Conservation (phyloP, 1,139 yeast genomes). For the Hyphopichia pseudoburtonii region DNA sequence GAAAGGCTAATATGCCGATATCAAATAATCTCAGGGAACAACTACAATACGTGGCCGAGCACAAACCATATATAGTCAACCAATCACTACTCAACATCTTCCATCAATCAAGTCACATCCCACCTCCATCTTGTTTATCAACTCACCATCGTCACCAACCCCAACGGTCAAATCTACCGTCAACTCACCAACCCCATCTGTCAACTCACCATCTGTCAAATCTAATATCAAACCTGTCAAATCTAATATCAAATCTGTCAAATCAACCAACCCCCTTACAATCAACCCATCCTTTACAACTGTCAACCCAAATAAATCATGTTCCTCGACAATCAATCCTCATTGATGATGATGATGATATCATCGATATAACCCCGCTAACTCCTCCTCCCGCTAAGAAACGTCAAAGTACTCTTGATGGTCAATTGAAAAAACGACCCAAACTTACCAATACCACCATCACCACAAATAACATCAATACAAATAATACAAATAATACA, state of each 20-base stretch:
- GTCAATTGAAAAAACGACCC: not conserved
- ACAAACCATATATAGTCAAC: conserved; percentile 16
- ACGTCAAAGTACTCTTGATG: conserved; percentile 3
- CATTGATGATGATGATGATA: conserved; percentile 3
- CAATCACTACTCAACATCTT: conserved; percentile 4
- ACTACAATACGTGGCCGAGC: conserved; percentile 15
- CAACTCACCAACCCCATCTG: too few relatives aligned
- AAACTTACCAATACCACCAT: too few relatives aligned
- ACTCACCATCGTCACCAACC: too few relatives aligned
- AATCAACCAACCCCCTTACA: too few relatives aligned
- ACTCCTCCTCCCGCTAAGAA: conserved; percentile 2
- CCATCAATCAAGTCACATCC: not conserved
- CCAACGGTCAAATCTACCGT: too few relatives aligned
- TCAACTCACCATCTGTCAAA: too few relatives aligned
- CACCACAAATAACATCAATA: too few relatives aligned
- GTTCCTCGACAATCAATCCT: too few relatives aligned
- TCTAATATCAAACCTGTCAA: too few relatives aligned
- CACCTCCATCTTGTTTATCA: conserved; percentile 1
- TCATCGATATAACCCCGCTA: conserved; percentile 8
- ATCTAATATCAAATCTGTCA: too few relatives aligned
- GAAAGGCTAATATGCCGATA: conserved; percentile 5
- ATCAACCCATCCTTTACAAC: conserved; percentile 8
- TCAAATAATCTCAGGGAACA: conserved; percentile 13
- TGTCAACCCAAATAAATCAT: conserved; percentile 8
- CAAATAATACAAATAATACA: too few relatives aligned